phyloP scores from a whole-genome alignment of 176 grass and related monocot species.

The Aechmea fasciata region DNA sequence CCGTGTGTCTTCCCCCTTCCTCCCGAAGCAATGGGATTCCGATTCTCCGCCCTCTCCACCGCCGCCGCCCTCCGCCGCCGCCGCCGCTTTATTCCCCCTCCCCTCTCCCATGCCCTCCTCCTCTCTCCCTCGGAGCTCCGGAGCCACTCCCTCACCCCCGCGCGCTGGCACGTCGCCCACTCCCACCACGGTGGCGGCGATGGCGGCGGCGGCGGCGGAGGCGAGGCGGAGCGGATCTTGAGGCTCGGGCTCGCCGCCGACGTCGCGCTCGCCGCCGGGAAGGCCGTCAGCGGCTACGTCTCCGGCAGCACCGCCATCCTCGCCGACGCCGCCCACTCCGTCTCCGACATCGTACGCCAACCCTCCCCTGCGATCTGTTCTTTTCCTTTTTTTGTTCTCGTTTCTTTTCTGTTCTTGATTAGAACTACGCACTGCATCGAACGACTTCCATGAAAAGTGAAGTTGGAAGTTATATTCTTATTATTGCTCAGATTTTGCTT shows the following conservation, averaged over 20 bases:
- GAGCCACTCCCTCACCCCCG: slow-evolving; percentile 31
- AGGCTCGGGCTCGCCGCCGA: slow-evolving; percentile 60
- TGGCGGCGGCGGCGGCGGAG: slow-evolving; percentile 6
- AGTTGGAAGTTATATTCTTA: not conserved
- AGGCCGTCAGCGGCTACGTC: slow-evolving; percentile 60
- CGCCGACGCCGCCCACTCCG: slow-evolving; percentile 84
- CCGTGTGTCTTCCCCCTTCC: not conserved
- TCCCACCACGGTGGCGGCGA: slow-evolving; percentile 7
- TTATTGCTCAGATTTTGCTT: not conserved
- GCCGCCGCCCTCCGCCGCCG: slow-evolving; percentile 16
- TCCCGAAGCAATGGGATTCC: slow-evolving; percentile 41
- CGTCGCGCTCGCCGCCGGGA: slow-evolving; percentile 48
- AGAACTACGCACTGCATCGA: no score
- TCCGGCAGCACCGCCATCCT: slow-evolving; percentile 83
- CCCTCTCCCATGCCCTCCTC: slow-evolving; percentile 8
- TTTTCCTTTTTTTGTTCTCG: not conserved
- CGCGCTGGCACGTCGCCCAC: slow-evolving; percentile 29
- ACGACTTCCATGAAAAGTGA: no score
- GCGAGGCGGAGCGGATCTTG: slow-evolving; percentile 35
- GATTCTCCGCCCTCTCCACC: slow-evolving; percentile 33
- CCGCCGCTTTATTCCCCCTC: not conserved
- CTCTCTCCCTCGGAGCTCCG: slow-evolving; percentile 8
- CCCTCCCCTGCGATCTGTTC: not conserved
- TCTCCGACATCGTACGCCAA: slow-evolving; percentile 64
- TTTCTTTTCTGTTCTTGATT: not conserved